phyloP scores from a whole-genome alignment of 495 filamentous ascomycete genomes.

The Poronia punctata region DNA sequence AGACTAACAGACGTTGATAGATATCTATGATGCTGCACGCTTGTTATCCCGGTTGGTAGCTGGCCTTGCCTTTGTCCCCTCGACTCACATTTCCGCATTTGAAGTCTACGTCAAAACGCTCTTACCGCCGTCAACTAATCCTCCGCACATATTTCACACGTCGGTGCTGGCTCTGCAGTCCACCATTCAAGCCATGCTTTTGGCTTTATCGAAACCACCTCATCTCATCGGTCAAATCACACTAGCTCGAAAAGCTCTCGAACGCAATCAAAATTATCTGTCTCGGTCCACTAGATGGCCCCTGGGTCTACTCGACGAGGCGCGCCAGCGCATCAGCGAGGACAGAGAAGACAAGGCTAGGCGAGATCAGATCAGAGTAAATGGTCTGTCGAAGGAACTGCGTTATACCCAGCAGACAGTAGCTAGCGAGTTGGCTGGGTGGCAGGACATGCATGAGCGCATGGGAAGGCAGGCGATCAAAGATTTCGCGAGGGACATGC shows the following conservation, averaged over 20 bases:
- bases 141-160: constrained; percentile 65
- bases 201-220: constrained; percentile 73
- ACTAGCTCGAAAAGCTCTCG: constrained; percentile 57
- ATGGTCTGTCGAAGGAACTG: constrained; percentile 65
- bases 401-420: constrained; percentile 91
- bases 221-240: constrained; percentile 66
- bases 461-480: constrained; percentile 67
- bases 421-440: constrained; percentile 83
- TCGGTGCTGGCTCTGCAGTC: constrained; percentile 66
- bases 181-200: constrained; percentile 72
- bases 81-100: constrained; percentile 61
- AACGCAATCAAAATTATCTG: constrained; percentile 67
- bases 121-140: constrained; percentile 63
- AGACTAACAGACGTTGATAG: constrained; percentile 34
- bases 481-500: constrained; percentile 67
- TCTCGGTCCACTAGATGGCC: constrained; percentile 71
- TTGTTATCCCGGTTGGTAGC: constrained; percentile 51
- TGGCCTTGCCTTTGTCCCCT: constrained; percentile 61
- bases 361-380: constrained; percentile 56
- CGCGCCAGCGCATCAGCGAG: constrained; percentile 68
- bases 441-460: constrained; percentile 80
- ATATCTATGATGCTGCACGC: constrained; percentile 61
- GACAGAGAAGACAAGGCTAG: constrained; percentile 71
- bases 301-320: constrained; percentile 80
- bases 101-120: constrained; percentile 62